Evolutionary conservation across 306 rosid genomes (phyloP), one percentile per base, ranked within the genome.

Genomic region (Cyamopsis tetragonoloba): DNA sequence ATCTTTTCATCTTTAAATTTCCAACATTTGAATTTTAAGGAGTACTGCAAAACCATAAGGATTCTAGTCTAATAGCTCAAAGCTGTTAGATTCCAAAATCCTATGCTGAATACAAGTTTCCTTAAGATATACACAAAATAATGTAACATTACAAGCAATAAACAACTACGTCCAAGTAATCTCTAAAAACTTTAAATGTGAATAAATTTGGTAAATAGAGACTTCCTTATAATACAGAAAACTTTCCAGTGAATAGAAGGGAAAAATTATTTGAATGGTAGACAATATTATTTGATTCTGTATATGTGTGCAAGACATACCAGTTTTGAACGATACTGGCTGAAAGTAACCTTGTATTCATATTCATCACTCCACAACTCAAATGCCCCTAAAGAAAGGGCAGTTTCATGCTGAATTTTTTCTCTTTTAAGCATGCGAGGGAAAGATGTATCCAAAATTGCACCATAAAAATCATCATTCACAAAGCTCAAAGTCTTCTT

Each of bases 351-450:
- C 87, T 82, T 93, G 63, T 88, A 89, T 58, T 95, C 99, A 85
- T 83, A 66, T 77, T 82, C 82, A 7, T 90, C 99, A 85, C 92
- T 88, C 99, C 99, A 95, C 84, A 95, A 77, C 84, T 95, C 99
- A 79, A 95, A 63, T 2, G 71, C 76, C 66, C 96, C 96, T 39
- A 90, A 60, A 59, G 80, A 72, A 80, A 77, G 58, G 49, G 80
- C 69, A 38, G 85, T 77, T 62, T 76, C 88, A 38, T 82, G 83
- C 61, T 60, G 80, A 69, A 90, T 80, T 80, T 95, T 95, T 4
- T 95, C 99, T 82, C 80, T 83, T 86, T 83, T 95, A 32, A 95
- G 87, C 88, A 86, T 70, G 55, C 83, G 97, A 70, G 88, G 89
- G 83, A 95, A 88, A 65, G 91, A 86, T 59, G 83, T 80, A 77